phyloP scores from a whole-genome alignment of 805 yeast species.

The Yamadazyma sp. region DNA sequence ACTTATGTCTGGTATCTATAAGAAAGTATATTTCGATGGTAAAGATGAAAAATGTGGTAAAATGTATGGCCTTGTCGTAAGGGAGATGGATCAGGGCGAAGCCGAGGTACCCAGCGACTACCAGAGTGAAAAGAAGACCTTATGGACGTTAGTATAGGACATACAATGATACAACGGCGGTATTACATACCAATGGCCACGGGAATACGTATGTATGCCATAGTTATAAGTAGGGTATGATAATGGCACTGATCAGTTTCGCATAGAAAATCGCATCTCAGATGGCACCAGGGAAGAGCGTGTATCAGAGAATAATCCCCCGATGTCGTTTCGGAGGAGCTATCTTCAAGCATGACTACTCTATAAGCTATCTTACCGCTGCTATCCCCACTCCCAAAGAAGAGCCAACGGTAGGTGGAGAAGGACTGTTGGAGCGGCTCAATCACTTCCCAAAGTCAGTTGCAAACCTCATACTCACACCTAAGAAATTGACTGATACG shows the following conservation, averaged over 20 bases:
- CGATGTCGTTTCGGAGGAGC: neutral
- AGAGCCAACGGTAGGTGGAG: no score
- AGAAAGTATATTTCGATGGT: conserved; percentile 50
- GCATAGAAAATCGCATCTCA: conserved; percentile 18
- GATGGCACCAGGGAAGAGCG: no score
- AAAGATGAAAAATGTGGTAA: conserved; percentile 44
- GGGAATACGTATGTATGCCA: conserved; percentile 13
- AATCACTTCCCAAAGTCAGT: conserved; percentile 8
- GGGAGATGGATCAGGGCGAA: conserved; percentile 47
- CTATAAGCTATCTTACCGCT: neutral
- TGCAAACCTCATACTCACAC: conserved; percentile 19
- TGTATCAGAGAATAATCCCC: neutral
- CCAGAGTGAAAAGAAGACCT: conserved; percentile 25
- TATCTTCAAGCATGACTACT: neutral
- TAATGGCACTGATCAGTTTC: conserved; percentile 5
- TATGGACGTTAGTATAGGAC: conserved; percentile 8
- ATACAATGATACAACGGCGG: no score
- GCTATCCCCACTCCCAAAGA: no score
- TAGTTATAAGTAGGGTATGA: neutral
- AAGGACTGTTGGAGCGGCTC: no score
- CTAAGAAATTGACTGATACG: conserved; percentile 21
- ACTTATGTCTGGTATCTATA: conserved; percentile 33
- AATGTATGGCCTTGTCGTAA: conserved; percentile 55
- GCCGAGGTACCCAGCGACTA: conserved; percentile 47
- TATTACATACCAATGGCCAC: conserved; percentile 22